phyloP scores from a whole-genome alignment of 352 stramenopile genomes.

The Pythium aristosporum region DNA sequence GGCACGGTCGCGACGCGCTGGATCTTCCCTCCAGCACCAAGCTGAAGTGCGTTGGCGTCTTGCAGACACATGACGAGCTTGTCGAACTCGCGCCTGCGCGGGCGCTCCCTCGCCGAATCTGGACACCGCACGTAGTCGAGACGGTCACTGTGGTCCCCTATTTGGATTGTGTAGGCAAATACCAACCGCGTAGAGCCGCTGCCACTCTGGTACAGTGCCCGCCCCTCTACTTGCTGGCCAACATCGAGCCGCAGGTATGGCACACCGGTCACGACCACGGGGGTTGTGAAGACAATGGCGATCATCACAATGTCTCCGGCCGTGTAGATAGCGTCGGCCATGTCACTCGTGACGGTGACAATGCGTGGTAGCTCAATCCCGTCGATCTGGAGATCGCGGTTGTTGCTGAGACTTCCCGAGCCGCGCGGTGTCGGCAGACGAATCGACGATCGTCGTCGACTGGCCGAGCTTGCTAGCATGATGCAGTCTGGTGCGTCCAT shows the following conservation, averaged over 20 bases:
- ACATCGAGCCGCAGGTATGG: slow-evolving; percentile 41
- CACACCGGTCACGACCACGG: slow-evolving; percentile 44
- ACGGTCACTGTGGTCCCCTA: slow-evolving; percentile 52
- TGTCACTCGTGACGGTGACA: slow-evolving; percentile 43
- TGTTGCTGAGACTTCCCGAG: slow-evolving; percentile 59
- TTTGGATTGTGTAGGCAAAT: slow-evolving; percentile 57
- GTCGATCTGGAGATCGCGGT: slow-evolving; percentile 66
- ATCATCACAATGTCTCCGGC: slow-evolving; percentile 47
- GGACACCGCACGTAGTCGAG: slow-evolving; percentile 61
- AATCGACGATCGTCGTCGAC: slow-evolving; percentile 39
- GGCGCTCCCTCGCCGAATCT: slow-evolving; percentile 28
- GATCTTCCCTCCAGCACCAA: slow-evolving; percentile 42
- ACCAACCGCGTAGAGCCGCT: slow-evolving; percentile 36
- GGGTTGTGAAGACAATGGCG: slow-evolving; percentile 46
- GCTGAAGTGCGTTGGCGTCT: slow-evolving; percentile 45
- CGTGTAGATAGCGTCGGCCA: slow-evolving; percentile 58
- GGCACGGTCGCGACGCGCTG: slow-evolving; percentile 43
- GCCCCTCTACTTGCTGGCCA: not conserved
- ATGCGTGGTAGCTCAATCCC: slow-evolving; percentile 53
- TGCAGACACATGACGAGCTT: slow-evolving; percentile 53
- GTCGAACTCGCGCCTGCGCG: slow-evolving; percentile 34
- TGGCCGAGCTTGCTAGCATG: slow-evolving; percentile 28
- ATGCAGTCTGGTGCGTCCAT: slow-evolving; percentile 17
- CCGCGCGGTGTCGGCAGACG: slow-evolving; percentile 39
- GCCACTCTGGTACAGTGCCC: slow-evolving; percentile 43